Evolutionary conservation across 352 stramenopile genomes (phyloP).

Genomic region (Pythium insidiosum): DNA sequence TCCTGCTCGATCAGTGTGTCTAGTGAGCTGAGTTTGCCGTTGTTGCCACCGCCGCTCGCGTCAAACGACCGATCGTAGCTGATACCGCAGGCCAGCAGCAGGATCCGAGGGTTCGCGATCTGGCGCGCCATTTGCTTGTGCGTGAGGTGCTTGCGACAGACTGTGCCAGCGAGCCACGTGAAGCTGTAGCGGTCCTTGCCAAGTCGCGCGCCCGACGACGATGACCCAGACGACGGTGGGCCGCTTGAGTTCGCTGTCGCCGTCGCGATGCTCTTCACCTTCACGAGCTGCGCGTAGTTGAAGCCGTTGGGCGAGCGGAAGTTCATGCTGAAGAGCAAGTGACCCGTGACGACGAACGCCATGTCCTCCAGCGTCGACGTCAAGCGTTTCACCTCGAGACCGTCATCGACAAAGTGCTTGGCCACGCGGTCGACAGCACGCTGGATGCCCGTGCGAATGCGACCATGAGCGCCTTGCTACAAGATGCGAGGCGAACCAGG

Average conservation of each 20-base stretch:
- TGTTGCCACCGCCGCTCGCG: no score
- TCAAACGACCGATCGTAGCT: slow-evolving; percentile 90
- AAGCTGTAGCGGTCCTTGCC: slow-evolving; percentile 83
- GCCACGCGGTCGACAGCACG: slow-evolving; percentile 24
- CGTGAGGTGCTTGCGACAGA: slow-evolving; percentile 95
- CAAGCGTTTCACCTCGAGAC: slow-evolving; percentile 33
- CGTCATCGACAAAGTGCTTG: slow-evolving; percentile 19
- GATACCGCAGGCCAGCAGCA: slow-evolving; percentile 94
- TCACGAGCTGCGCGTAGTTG: slow-evolving; percentile 71
- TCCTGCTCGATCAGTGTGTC: slow-evolving; percentile 96
- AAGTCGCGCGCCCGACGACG: slow-evolving; percentile 14
- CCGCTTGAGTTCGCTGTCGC: no score
- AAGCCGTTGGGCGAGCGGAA: slow-evolving; percentile 66
- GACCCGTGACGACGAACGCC: slow-evolving; percentile 61
- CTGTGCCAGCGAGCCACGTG: slow-evolving; percentile 91
- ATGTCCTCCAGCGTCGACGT: slow-evolving; percentile 55
- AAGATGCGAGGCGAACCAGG: no score
- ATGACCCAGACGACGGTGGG: no score
- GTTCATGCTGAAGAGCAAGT: slow-evolving; percentile 78
- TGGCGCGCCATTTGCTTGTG: slow-evolving; percentile 95
- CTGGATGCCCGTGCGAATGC: slow-evolving; percentile 50
- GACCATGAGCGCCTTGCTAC: slow-evolving; percentile 52
- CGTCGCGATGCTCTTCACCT: slow-evolving; percentile 80
- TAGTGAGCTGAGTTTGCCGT: slow-evolving; percentile 90
- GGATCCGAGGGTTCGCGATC: slow-evolving; percentile 94